Base-by-base conservation (phyloP, 2,329 filamentous ascomycete species). In the Volutella citrinella region DNA sequence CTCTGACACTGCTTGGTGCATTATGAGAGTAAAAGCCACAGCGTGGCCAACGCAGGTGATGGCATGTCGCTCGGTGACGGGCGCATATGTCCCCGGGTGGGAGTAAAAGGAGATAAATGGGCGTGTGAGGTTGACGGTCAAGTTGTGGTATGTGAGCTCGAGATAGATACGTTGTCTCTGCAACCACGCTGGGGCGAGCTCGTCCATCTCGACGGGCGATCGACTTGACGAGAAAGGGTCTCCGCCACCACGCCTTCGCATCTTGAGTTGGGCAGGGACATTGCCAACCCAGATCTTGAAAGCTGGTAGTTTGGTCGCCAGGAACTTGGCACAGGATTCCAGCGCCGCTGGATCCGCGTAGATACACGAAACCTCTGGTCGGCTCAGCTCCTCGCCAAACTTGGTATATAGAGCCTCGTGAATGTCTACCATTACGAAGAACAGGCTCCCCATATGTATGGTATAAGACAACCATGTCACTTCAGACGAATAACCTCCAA, bases 131-230 rank as follows among this genome's bases (percentile, higher is more conserved):
- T 60, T 63, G 15, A 57, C 48, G 23, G 38, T 47, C 8, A 66
- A 39, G 30, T 60, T 60, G 35, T 68, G 64, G 35, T 68, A 69
- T 16, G 57, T 46, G 3, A 67, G 42, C 35, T 69, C 65, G 1
- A 69, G 52, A n/a, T 62, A 52, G 1, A 69, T 34, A 4, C 65
- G 64, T 30, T 55, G 51, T 4, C 50, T 56, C 38, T 66, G 63
- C 3, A 69, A 52, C 66, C 66, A 69, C 1, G 52, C 40, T 2
- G 66, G 64, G 2, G 60, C 56, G 27, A 61, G 61, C 10, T 32
- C 36, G 5, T 45, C 42, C 13, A 52, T 45, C 10, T 52, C 39
- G 10, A 53, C 34, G 10, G 38, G 19, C 5, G 61, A 55, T 7
- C 43, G 37, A 28, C 65, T 56, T 0, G 56, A 61, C 3, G 63